Percentiles rank a stretch among this genome's conserved stretches.
Conservation (phyloP, 257 asterid genomes). For the Primulina huaijiensis region DNA sequence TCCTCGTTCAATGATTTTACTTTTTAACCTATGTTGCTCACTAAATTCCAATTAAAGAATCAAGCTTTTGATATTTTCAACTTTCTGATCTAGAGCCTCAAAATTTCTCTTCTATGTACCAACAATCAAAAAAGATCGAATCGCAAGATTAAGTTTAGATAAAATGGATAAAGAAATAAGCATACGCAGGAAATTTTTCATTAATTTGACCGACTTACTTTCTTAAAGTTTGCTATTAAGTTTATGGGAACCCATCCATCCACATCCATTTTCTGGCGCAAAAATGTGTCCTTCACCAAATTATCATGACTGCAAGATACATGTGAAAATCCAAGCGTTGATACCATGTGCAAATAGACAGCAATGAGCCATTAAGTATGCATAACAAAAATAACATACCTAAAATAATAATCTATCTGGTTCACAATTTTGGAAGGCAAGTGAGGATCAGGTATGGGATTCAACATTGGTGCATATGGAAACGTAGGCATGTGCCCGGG, state of each 20-base stretch:
- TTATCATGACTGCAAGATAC: slow-evolving; percentile 53
- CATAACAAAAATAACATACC: slow-evolving; percentile 36
- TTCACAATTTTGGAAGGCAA: slow-evolving; percentile 46
- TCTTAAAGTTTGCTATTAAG: slow-evolving; percentile 67
- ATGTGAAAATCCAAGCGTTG: slow-evolving; percentile 1
- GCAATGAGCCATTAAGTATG: not conserved
- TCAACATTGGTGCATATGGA: slow-evolving; percentile 39
- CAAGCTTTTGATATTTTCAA: not conserved
- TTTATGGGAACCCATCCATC: slow-evolving; percentile 73
- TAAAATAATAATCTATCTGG: slow-evolving; percentile 74
- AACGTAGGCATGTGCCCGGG: slow-evolving; percentile 51
- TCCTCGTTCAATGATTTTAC: not conserved
- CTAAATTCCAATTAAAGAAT: not conserved
- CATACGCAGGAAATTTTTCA: not conserved
- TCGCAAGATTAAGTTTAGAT: not conserved
- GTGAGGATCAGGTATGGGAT: slow-evolving; percentile 45
- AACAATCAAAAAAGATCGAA: not conserved
- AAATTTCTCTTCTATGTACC: not conserved
- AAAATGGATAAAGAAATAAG: not conserved
- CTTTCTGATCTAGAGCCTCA: not conserved
- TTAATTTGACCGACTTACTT: slow-evolving; percentile 29
- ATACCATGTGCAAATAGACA: not conserved
- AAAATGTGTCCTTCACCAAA: slow-evolving; percentile 52
- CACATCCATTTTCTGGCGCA: slow-evolving; percentile 63
- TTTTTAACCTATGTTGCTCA: not conserved